Evolutionary conservation across 148 eudicot species (phyloP), one percentile per base, ranked within the genome.

Genomic region (Limonium bicolor): DNA sequence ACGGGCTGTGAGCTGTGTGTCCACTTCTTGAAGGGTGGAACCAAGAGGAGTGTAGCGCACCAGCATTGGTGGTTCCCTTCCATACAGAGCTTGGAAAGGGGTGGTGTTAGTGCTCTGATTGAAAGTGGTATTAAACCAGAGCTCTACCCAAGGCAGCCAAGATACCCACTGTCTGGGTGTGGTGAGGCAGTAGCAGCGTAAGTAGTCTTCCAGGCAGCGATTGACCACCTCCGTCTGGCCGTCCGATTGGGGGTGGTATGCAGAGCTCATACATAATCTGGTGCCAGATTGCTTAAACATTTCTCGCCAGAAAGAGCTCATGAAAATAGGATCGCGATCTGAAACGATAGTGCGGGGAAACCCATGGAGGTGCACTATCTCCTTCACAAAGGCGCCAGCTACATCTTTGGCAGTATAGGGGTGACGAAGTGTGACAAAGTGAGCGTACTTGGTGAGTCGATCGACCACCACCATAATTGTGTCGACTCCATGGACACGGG

Each of bases 371-470:
- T 7, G 2, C 5, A 19, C 20, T 5, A 41, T 14, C 0, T 41
- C 11, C 4, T 22, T 13, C 5, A 9, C 13, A 27, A 20, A 22
- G 2, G 11, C 1, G 1, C 9, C 10, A 4, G 46, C 46, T 0
- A 19, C 19, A 1, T 29, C 1, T 0, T 2, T 0, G 20, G 8
- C 0, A n/a, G n/a, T n/a, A n/a, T n/a, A n/a, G n/a, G n/a, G n/a
- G n/a, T n/a, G n/a, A n/a, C n/a, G n/a, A n/a, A n/a, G n/a, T n/a
- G n/a, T n/a, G n/a, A n/a, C n/a, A n/a, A n/a, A n/a, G n/a, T n/a
- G n/a, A n/a, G n/a, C n/a, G n/a, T n/a, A n/a, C n/a, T n/a, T n/a
- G n/a, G n/a, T n/a, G n/a, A n/a, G n/a, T n/a, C n/a, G n/a, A n/a
- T n/a, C n/a, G n/a, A n/a, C n/a, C n/a, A n/a, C n/a, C n/a, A n/a